Evolutionary conservation across 306 rosid genomes (phyloP), one percentile per base, ranked within the genome.

Genomic region (Oxytropis ochrocephala): DNA sequence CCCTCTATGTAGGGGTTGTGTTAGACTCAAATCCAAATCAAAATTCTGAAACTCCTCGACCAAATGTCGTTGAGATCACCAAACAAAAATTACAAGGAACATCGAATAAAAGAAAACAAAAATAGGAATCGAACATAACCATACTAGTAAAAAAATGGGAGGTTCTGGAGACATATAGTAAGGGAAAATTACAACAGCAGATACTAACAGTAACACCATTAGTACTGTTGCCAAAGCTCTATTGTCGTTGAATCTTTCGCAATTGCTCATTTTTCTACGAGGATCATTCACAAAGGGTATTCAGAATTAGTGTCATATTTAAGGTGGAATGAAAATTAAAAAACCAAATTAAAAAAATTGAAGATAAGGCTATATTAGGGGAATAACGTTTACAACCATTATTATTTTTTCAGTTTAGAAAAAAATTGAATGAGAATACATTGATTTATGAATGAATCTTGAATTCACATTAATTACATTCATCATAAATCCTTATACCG

Each of bases 111-210:
- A 39, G 2, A 81, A 32, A 11, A 68, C 75, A 38, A 81, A 74
- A 41, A 74, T 58, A 5, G 85, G 82, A 21, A 81, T 49, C n/a
- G 0, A 64, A 47, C 8, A 63, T 10, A 81, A 7, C 70, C 74
- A 73, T 5, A 72, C 2, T 6, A 78, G 73, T 12, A 66, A 30
- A 33, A 66, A 49, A 51, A 73, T 4, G 6, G 82, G 75, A 66
- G 78, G 75, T 7, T 78, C 82, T 7, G 82, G 75, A 0, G 46
- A 14, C 75, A 78, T 67, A 16, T 55, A 73, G 1, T 39, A 56
- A 56, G 85, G 85, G 11, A 81, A 73, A 0, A 32, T 29, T 48
- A 35, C 12, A n/a, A 69, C 8, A 7, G 82, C 53, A 0, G 74
- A 77, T 9, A 35, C 1, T 29, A 77, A 60, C 11, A 77, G 79